Percentiles rank a stretch among this genome's conserved stretches.
Evolutionary conservation across 805 yeast genomes (phyloP).

Genomic region (Jamesozyma spencerorum): DNA sequence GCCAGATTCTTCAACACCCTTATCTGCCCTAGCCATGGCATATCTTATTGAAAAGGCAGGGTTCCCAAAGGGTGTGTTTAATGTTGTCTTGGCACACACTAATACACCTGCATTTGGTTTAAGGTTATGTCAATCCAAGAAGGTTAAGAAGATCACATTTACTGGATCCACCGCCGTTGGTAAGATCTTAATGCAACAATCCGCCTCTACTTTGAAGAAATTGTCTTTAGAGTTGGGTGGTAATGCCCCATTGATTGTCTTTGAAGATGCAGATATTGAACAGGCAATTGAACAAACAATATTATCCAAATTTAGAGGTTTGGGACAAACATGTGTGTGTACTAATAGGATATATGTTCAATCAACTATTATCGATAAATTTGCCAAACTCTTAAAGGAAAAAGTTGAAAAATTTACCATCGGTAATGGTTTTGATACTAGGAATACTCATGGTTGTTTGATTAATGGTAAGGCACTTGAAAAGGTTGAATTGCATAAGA

Average conservation of each 20-base stretch:
- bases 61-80: slow-evolving; percentile 49
- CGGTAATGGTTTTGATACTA: slow-evolving; percentile 47
- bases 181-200: slow-evolving; percentile 48
- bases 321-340: slow-evolving; percentile 62
- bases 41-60: slow-evolving; percentile 50
- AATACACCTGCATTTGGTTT: slow-evolving; percentile 46
- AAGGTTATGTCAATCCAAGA: slow-evolving; percentile 39
- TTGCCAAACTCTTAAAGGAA: slow-evolving; percentile 35
- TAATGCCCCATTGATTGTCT: slow-evolving; percentile 55
- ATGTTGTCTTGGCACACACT: slow-evolving; percentile 41
- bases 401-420: slow-evolving; percentile 40
- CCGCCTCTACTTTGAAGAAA: slow-evolving; percentile 49
- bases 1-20: slow-evolving; percentile 55
- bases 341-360: slow-evolving; percentile 54
- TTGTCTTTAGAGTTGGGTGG: slow-evolving; percentile 60
- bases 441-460: slow-evolving; percentile 48
- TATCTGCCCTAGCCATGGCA: slow-evolving; percentile 50
- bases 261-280: slow-evolving; percentile 51
- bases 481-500: slow-evolving; percentile 45
- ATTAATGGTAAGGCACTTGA: slow-evolving; percentile 42
- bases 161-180: slow-evolving; percentile 61
- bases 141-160: slow-evolving; percentile 48
- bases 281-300: slow-evolving; percentile 44
- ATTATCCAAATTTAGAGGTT: slow-evolving; percentile 49
- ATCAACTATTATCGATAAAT: slow-evolving; percentile 40